Evolutionary conservation across 2,329 filamentous ascomycete genomes (phyloP).

Genomic region (Xylaria digitata): DNA sequence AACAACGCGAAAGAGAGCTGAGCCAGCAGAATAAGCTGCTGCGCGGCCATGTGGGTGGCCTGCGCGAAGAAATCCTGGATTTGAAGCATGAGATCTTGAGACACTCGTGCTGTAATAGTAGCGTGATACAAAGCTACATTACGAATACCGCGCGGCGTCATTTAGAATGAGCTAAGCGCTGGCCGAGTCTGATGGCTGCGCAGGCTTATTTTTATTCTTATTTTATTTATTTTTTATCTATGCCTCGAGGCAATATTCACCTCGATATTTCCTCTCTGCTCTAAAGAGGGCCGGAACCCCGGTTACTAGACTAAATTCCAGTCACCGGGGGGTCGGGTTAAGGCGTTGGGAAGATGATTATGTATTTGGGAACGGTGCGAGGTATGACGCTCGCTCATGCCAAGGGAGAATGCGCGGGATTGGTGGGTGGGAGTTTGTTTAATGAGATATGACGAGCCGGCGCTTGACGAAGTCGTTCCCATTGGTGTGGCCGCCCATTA

Average conservation of each 20-base stretch:
- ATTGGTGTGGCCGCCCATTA: background rate
- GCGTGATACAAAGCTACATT: conserved; percentile 48
- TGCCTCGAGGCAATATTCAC: background rate
- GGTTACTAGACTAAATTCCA: background rate
- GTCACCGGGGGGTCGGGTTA: background rate
- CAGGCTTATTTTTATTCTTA: background rate
- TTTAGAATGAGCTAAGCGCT: conserved; percentile 14
- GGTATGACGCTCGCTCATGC: background rate
- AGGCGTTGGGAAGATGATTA: background rate
- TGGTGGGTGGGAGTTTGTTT: background rate
- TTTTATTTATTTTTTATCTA: too few relatives aligned
- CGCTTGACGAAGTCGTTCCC: background rate
- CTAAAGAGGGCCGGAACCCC: background rate
- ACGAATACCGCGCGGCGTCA: conserved; percentile 40
- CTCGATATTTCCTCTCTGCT: background rate
- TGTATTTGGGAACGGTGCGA: background rate
- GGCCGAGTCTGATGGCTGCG: background rate
- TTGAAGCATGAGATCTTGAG: conserved; percentile 46
- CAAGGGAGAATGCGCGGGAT: background rate
- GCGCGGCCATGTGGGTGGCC: conserved; percentile 34
- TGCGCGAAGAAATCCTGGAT: conserved; percentile 44
- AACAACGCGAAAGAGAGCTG: conserved; percentile 42
- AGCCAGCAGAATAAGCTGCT: conserved; percentile 41
- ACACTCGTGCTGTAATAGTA: conserved; percentile 46
- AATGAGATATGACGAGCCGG: conserved; percentile 3